phyloP scores from a whole-genome alignment of 148 eudicot genomes.

The Camellia lanceoleosa region DNA sequence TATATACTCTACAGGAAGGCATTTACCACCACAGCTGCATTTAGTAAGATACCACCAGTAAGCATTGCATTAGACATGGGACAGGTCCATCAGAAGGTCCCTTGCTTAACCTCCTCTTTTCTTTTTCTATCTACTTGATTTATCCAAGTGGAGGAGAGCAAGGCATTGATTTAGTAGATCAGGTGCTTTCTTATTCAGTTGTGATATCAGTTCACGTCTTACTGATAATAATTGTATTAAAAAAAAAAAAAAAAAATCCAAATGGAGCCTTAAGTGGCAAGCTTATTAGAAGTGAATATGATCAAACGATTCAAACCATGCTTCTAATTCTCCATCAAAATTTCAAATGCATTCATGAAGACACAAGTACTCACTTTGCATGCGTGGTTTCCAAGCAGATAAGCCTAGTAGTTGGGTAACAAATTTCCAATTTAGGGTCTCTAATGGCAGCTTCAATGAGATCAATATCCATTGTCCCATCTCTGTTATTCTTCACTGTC shows the following conservation, averaged over 20 bases:
- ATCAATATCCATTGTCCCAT: conserved; percentile 87
- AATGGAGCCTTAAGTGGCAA: too few species aligned
- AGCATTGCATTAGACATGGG: neutral
- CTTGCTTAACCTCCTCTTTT: too few species aligned
- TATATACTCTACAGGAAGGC: conserved; percentile 42
- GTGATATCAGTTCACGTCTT: too few species aligned
- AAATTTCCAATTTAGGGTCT: conserved; percentile 53
- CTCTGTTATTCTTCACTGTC: conserved; percentile 75
- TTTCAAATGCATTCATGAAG: neutral
- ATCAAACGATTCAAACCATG: too few species aligned
- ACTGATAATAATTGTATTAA: too few species aligned
- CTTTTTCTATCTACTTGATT: neutral
- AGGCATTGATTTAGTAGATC: too few species aligned
- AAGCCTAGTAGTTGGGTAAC: conserved; percentile 71
- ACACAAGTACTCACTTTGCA: conserved; percentile 60
- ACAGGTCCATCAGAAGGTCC: neutral
- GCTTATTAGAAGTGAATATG: too few species aligned
- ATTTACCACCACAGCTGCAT: conserved; percentile 84
- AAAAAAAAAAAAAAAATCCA: too few species aligned
- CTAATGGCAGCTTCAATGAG: conserved; percentile 76
- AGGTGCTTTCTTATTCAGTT: too few species aligned
- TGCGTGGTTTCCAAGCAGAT: conserved; percentile 95
- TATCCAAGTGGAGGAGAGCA: neutral
- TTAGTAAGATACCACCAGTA: neutral
- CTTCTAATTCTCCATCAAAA: neutral